Conservation (phyloP, 805 yeast species). For the Candida parachauliodes region DNA sequence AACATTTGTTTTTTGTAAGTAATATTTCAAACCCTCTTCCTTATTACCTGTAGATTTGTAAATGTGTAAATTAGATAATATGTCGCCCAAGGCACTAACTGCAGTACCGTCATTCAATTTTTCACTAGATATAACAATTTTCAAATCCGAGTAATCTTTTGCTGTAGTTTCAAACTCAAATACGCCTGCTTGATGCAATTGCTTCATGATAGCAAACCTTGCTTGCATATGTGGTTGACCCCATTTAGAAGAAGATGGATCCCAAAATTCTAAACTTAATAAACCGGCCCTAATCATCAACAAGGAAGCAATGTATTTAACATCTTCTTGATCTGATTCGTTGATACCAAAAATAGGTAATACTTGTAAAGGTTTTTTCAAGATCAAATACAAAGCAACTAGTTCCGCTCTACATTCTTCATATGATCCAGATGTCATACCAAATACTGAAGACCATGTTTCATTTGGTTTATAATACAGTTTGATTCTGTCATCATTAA, state of each 20-base stretch:
- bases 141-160: slow-evolving; percentile 53
- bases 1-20: slow-evolving; percentile 65
- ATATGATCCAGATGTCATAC: slow-evolving; percentile 77
- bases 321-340: slow-evolving; percentile 56
- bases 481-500: slow-evolving; percentile 56
- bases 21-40: slow-evolving; percentile 59
- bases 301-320: slow-evolving; percentile 64
- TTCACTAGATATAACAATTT: slow-evolving; percentile 53
- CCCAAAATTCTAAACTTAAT: slow-evolving; percentile 81
- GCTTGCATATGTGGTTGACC: slow-evolving; percentile 97
- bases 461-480: slow-evolving; percentile 77
- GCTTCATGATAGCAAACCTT: slow-evolving; percentile 77
- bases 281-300: slow-evolving; percentile 89
- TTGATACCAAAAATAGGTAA: slow-evolving; percentile 71
- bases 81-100: slow-evolving; percentile 68
- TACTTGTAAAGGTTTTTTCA: slow-evolving; percentile 56
- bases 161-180: slow-evolving; percentile 49
- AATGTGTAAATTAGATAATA: slow-evolving; percentile 67
- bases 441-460: slow-evolving; percentile 88
- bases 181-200: slow-evolving; percentile 66
- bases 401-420: slow-evolving; percentile 94
- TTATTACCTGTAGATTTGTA: slow-evolving; percentile 78
- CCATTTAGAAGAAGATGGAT: slow-evolving; percentile 78
- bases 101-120: slow-evolving; percentile 59
- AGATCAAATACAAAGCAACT: slow-evolving; percentile 77